phyloP scores from a whole-genome alignment of 2,329 filamentous ascomycete genomes.

The Monosporascus sp. region DNA sequence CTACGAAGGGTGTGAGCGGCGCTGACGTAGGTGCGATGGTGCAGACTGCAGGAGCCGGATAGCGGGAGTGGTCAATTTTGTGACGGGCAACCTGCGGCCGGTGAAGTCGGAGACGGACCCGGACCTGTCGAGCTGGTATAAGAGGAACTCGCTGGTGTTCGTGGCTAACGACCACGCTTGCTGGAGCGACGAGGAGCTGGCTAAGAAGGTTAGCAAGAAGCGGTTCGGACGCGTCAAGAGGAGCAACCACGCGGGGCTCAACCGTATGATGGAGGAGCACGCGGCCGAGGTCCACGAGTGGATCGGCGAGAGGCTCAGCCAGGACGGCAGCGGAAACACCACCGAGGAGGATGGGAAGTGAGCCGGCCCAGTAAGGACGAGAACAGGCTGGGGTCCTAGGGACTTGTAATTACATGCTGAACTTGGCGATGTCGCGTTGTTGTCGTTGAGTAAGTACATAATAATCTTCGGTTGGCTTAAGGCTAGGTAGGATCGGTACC shows the following conservation, averaged over 20 bases:
- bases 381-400: not conserved
- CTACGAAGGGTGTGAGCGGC: not conserved
- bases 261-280: constrained; percentile 53
- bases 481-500: too few species aligned
- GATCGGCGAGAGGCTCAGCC: constrained; percentile 38
- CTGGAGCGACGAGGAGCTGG: constrained; percentile 62
- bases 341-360: constrained; percentile 43
- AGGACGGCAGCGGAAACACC: constrained; percentile 34
- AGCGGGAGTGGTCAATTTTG: constrained; percentile 73
- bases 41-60: constrained; percentile 62
- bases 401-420: not conserved
- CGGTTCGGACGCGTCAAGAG: constrained; percentile 55
- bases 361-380: not conserved
- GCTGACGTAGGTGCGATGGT: constrained; percentile 4
- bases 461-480: too few species aligned
- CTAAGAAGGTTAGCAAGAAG: constrained; percentile 53
- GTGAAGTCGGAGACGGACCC: constrained; percentile 74
- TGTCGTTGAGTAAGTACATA: too few species aligned
- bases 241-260: constrained; percentile 44
- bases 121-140: constrained; percentile 77
- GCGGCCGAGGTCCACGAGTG: constrained; percentile 46
- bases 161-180: constrained; percentile 70
- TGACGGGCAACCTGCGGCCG: constrained; percentile 69
- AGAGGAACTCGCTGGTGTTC: constrained; percentile 72
- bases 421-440: too few species aligned